Evolutionary conservation across 2,329 filamentous ascomycete species (phyloP).

Genomic region (Stromatinia cepivora): DNA sequence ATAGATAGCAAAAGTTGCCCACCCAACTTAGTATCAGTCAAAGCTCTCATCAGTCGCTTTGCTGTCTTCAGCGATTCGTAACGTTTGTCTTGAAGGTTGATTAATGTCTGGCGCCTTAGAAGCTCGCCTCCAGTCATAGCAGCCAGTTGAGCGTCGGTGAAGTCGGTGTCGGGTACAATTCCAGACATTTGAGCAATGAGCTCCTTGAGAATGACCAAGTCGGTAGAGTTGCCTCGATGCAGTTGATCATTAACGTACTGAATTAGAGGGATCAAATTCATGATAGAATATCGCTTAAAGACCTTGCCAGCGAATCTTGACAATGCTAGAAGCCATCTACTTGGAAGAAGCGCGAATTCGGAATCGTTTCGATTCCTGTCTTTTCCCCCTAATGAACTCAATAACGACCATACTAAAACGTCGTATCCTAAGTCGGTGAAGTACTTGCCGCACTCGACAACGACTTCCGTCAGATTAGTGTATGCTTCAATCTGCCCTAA

Average conservation of each 20-base stretch:
- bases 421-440: constrained; percentile 93
- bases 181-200: constrained; percentile 92
- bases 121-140: constrained; percentile 85
- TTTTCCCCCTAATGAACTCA: constrained; percentile 69
- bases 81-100: constrained; percentile 78
- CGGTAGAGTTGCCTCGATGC: constrained; percentile 77
- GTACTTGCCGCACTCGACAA: constrained; percentile 92
- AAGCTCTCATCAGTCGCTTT: constrained; percentile 73
- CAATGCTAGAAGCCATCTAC: constrained; percentile 86
- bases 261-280: constrained; percentile 81
- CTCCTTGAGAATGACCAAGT: constrained; percentile 88
- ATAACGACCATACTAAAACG: constrained; percentile 86
- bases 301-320: constrained; percentile 89
- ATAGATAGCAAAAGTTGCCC: constrained; percentile 85
- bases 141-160: constrained; percentile 83
- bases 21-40: constrained; percentile 76
- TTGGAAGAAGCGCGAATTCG: constrained; percentile 70
- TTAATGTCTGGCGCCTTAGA: constrained; percentile 76
- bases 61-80: constrained; percentile 74
- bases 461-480: constrained; percentile 89
- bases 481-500: constrained; percentile 92
- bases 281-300: constrained; percentile 79
- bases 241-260: constrained; percentile 89
- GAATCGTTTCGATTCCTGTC: constrained; percentile 63
- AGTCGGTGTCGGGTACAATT: constrained; percentile 81